phyloP scores from a whole-genome alignment of 345 rosid genomes.

The Rhodamnia rubescens region DNA sequence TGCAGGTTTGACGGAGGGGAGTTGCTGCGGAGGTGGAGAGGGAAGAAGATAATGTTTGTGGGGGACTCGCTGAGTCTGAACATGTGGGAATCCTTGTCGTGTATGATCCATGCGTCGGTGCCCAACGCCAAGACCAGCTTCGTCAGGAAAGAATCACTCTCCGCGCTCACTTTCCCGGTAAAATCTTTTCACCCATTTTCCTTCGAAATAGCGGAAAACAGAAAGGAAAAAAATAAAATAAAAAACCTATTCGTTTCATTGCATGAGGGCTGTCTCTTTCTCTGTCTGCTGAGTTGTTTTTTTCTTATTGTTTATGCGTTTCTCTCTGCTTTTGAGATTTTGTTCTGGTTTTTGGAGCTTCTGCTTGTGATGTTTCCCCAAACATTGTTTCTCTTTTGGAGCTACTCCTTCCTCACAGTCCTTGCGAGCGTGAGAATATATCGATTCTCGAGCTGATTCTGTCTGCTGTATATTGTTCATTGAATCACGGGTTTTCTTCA shows the following conservation, averaged over 20 bases:
- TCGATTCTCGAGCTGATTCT: background rate
- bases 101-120: constrained; percentile 94
- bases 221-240: background rate
- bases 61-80: constrained; percentile 97
- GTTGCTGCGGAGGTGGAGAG: constrained; percentile 55
- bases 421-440: background rate
- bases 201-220: background rate
- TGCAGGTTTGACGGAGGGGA: constrained; percentile 66
- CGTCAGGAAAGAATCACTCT: constrained; percentile 32
- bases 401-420: background rate
- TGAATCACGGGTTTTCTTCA: background rate
- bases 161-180: constrained; percentile 63
- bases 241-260: background rate
- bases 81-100: constrained; percentile 93
- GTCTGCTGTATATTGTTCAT: background rate
- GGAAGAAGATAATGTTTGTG: constrained; percentile 92
- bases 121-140: constrained; percentile 47
- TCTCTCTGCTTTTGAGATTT: background rate
- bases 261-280: background rate
- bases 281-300: background rate
- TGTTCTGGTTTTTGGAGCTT: background rate
- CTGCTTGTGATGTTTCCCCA: background rate
- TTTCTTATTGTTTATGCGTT: no score
- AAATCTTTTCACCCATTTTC: background rate
- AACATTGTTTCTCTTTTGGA: background rate